Evolutionary conservation across 2,329 filamentous ascomycete genomes (phyloP).

Genomic region (Aspergillus phoenicis): DNA sequence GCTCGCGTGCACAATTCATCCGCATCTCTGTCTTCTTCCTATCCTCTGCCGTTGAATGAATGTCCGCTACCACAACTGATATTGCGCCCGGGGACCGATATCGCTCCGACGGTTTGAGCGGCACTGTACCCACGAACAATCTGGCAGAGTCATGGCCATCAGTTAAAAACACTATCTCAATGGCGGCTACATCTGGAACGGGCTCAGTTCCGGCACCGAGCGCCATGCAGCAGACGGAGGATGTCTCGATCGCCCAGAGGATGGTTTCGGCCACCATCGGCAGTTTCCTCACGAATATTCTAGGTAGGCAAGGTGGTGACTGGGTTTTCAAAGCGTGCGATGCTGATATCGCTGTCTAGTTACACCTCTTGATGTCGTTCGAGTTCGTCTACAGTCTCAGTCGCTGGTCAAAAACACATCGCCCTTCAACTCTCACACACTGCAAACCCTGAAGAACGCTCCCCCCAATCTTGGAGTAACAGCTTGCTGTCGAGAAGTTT

Average conservation of each 20-base stretch:
- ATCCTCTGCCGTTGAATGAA: constrained; percentile 23
- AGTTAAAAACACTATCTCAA: constrained; percentile 36
- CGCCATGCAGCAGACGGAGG: constrained; percentile 24
- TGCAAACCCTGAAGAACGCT: constrained; percentile 63
- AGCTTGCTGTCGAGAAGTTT: constrained; percentile 93
- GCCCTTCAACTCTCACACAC: constrained; percentile 56
- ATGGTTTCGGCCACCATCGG: constrained; percentile 94
- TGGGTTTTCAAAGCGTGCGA: background rate
- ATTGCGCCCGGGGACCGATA: constrained; percentile 29
- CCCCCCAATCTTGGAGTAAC: constrained; percentile 88
- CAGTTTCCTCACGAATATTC: constrained; percentile 63
- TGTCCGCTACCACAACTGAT: constrained; percentile 29
- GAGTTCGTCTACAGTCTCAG: constrained; percentile 91
- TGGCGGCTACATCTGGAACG: constrained; percentile 36
- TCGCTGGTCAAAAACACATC: constrained; percentile 57
- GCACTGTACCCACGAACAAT: constrained; percentile 12
- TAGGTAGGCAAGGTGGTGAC: background rate
- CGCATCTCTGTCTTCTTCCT: background rate
- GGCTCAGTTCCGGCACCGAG: constrained; percentile 22
- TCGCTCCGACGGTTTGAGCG: constrained; percentile 20
- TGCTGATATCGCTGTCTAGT: constrained; percentile 55
- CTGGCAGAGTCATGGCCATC: constrained; percentile 34
- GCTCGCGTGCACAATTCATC: background rate
- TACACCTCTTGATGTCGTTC: constrained; percentile 94
- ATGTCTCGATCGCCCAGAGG: constrained; percentile 82